Conservation (phyloP, 139 green algal genomes). For the Zygnema circumcarinatum region DNA sequence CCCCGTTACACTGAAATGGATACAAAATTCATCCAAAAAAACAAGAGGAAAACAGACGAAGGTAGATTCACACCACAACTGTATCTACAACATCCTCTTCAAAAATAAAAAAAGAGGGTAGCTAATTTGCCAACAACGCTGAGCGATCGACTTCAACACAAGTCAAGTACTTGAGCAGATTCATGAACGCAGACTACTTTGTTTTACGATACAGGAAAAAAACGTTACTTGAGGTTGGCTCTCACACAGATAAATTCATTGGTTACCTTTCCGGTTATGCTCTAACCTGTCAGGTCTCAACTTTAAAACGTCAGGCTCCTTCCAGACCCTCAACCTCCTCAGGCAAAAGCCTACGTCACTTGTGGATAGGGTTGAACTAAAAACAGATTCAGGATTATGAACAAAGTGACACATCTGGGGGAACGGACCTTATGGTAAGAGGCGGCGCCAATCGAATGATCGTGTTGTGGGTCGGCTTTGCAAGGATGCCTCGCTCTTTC, state of each 20-base stretch:
- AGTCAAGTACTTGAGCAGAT: background rate
- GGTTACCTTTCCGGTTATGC: too few species aligned
- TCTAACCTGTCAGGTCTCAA: too few species aligned
- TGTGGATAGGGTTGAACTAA: background rate
- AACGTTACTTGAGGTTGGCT: too few species aligned
- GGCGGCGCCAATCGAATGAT: constrained; percentile 80
- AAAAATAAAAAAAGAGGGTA: background rate
- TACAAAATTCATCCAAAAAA: background rate
- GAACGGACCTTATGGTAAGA: constrained; percentile 61
- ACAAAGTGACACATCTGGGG: background rate
- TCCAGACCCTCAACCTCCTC: too few species aligned
- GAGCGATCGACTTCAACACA: background rate
- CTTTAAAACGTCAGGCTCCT: too few species aligned
- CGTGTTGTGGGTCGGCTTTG: constrained; percentile 95
- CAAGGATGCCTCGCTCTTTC: constrained; percentile 70
- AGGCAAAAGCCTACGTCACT: background rate
- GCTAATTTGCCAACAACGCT: background rate
- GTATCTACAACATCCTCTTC: too few species aligned
- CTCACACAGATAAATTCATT: too few species aligned
- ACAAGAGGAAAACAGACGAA: background rate
- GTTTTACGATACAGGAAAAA: background rate
- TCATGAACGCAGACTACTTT: too few species aligned
- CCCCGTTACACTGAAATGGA: background rate
- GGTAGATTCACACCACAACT: too few species aligned
- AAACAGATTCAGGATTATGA: background rate